Evolutionary conservation across 2,329 filamentous ascomycete genomes (phyloP).

Genomic region (Coniochaeta sp.): DNA sequence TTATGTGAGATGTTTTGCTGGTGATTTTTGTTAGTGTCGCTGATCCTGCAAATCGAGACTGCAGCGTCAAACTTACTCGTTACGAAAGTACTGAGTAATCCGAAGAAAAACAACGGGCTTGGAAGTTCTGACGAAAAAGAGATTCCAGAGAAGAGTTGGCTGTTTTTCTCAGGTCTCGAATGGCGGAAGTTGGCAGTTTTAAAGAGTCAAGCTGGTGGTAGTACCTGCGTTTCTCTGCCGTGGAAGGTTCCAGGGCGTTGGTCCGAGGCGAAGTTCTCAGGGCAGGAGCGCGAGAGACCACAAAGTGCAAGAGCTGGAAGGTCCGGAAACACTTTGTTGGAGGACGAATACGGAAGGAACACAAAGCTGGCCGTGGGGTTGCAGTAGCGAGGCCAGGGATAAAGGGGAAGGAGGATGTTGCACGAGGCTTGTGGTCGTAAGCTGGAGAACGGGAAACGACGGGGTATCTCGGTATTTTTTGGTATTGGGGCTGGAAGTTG

Average conservation of each 20-base stretch:
- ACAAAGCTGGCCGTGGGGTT: background rate
- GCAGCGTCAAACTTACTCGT: background rate
- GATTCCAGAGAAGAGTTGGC: background rate
- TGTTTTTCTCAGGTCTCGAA: background rate
- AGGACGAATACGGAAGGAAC: background rate
- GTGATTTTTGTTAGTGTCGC: background rate
- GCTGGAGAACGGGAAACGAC: background rate
- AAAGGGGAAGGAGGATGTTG: background rate
- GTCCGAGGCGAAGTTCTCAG: slow-evolving; percentile 1
- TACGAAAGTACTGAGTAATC: background rate
- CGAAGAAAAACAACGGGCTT: background rate
- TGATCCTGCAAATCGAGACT: background rate
- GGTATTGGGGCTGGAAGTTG: background rate
- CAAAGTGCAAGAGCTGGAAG: background rate
- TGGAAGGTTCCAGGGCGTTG: background rate
- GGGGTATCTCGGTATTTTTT: background rate
- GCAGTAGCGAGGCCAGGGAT: background rate
- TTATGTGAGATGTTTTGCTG: background rate
- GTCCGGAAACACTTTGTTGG: background rate
- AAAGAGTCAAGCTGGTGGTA: background rate
- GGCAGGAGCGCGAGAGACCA: background rate
- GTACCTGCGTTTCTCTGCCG: background rate
- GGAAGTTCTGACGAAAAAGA: background rate
- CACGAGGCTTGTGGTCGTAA: background rate
- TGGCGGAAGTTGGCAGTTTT: background rate